Evolutionary conservation across 805 yeast species (phyloP), one percentile per base, ranked within the genome.

Genomic region (Yarrowia sp.): DNA sequence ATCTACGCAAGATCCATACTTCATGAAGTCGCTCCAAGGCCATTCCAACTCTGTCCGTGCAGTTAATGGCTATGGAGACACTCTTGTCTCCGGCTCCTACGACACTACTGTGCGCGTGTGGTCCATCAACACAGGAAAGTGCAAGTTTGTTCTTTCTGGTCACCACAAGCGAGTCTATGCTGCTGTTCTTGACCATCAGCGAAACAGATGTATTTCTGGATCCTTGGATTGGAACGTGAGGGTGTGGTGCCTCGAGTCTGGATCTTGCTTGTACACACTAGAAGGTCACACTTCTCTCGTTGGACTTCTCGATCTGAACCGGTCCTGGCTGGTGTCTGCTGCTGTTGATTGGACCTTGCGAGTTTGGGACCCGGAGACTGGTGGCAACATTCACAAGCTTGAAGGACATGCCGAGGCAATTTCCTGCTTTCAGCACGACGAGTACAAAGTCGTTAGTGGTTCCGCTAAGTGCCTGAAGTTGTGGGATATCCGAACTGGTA

Each of bases 291-390:
- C 91, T 0, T 90, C 94, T 13, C 79, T 95, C 20, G 99, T 95
- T 15, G 99, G 98, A 0, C 80, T 95, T 14, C 81, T 94, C 34
- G 91, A 91, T 53, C 83, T 93, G 9, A 87, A 92, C 7, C 87
- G 89, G 33, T 86, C 88, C 42, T 87, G 86, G 58, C 80, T 95
- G 13, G 96, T 94, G 1, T 89, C 96, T 53, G 99, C 97, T 0
- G 98, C 98, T 2, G 98, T 98, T 0, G 99, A 95, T 77, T 86
- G 95, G 3, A 88, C 97, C 0, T 82, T 95, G 49, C 83, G 98
- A 64, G 88, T 94, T 1, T 95, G 99, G 99, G 90, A 95, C 74
- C 95, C 97, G 1, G 85, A 85, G 34, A 84, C 87, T 9, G 85
- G 90, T 49, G 80, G 81, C 63, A 85, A 86, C 74, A 85, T 89